Conservation (phyloP, 192 early-diverging fungal species). For the Rhizophagus prolifer region DNA sequence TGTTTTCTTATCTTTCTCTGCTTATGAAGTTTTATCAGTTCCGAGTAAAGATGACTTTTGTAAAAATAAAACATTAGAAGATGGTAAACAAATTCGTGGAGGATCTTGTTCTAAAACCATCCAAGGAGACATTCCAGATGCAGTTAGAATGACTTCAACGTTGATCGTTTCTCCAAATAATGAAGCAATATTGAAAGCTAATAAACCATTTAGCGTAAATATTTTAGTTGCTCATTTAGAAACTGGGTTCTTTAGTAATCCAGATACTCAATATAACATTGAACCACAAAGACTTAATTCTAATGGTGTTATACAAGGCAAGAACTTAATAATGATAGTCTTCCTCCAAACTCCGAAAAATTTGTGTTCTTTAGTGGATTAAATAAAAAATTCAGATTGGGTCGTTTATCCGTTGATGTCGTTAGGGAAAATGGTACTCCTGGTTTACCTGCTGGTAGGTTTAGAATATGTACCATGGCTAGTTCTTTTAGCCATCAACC, state of each 20-base stretch:
- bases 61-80: background rate
- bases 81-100: background rate
- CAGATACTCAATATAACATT: background rate
- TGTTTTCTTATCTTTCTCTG: background rate
- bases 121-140: background rate
- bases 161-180: background rate
- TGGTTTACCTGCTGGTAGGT: background rate
- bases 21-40: background rate
- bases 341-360: background rate
- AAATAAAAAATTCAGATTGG: background rate
- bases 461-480: slow-evolving; percentile 23
- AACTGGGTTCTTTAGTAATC: slow-evolving; percentile 7
- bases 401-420: background rate
- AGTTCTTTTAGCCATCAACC: slow-evolving; percentile 1
- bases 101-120: background rate
- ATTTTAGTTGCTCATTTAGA: background rate
- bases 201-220: background rate
- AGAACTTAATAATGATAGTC: too few relatives aligned
- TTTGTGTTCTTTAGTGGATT: slow-evolving; percentile 11
- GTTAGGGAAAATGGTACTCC: too few relatives aligned
- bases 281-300: background rate
- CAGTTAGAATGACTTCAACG: background rate
- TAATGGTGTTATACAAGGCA: background rate
- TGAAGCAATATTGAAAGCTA: background rate
- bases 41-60: too few relatives aligned